These are phyloP conservation scores for Boletus semigastroideus DNA, from an alignment of 1,284 basidiomycete species.

Conservation along the genomic window DNA sequence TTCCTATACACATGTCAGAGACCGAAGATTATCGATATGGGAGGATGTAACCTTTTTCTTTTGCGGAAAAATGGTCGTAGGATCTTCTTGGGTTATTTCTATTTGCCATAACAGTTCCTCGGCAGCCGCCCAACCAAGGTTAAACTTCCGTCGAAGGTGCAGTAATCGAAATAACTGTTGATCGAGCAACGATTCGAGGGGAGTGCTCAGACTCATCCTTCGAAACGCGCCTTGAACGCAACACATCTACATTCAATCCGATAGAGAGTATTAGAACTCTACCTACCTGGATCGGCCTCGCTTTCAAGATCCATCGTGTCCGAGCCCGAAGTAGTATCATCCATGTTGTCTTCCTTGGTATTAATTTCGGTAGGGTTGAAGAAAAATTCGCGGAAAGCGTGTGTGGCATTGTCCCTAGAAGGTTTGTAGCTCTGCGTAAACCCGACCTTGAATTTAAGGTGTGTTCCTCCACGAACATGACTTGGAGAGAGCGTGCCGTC, in stretches of 20 bases:
- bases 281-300: slow-evolving; percentile 31
- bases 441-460: slow-evolving; percentile 55
- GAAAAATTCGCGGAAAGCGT: slow-evolving; percentile 48
- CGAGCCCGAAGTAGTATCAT: slow-evolving; percentile 19
- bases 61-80: slow-evolving; percentile 36
- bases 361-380: slow-evolving; percentile 24
- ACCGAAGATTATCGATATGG: not conserved
- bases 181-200: slow-evolving; percentile 57
- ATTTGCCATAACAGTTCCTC: slow-evolving; percentile 49
- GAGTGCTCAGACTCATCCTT: slow-evolving; percentile 57
- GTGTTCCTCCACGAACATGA: slow-evolving; percentile 34
- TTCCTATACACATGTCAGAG: slow-evolving; percentile 19
- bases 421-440: slow-evolving; percentile 58
- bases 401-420: slow-evolving; percentile 42
- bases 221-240: slow-evolving; percentile 39
- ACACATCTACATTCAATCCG: slow-evolving; percentile 21
- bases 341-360: slow-evolving; percentile 39
- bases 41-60: slow-evolving; percentile 23
- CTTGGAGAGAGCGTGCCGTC: slow-evolving; percentile 39
- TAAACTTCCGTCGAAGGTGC: slow-evolving; percentile 47
- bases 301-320: slow-evolving; percentile 35
- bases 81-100: slow-evolving; percentile 45
- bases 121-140: slow-evolving; percentile 63
- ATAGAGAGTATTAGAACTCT: slow-evolving; percentile 24
- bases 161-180: slow-evolving; percentile 52